Percentiles rank a stretch among this genome's conserved stretches.
phyloP scores from a whole-genome alignment of 352 stramenopile genomes.

The Phytophthora lateralis region DNA sequence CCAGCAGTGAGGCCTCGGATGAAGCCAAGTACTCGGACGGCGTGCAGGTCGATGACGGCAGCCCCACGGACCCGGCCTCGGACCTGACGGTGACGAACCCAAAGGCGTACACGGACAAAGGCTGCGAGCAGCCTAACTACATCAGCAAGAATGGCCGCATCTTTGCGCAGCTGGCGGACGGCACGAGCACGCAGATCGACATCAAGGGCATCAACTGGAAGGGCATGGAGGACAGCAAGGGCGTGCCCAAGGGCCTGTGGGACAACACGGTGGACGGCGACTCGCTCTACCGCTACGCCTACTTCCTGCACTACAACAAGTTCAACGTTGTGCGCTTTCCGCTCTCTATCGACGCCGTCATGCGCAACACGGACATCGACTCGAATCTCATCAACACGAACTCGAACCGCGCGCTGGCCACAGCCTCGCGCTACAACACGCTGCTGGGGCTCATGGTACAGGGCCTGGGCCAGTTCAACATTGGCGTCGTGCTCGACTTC shows the following conservation, averaged over 20 bases:
- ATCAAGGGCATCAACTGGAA: slow-evolving; percentile 90
- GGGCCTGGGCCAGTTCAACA: slow-evolving; percentile 75
- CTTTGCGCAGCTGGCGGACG: slow-evolving; percentile 55
- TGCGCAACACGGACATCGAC: slow-evolving; percentile 70
- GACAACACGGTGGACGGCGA: slow-evolving; percentile 81
- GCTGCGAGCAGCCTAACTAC: slow-evolving; percentile 85
- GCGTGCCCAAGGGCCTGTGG: slow-evolving; percentile 80
- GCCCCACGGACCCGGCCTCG: slow-evolving; percentile 42
- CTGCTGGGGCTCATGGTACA: slow-evolving; percentile 66
- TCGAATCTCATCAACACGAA: slow-evolving; percentile 83
- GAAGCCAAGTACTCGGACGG: slow-evolving; percentile 59
- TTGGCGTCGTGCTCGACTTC: slow-evolving; percentile 84
- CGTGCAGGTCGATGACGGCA: slow-evolving; percentile 70
- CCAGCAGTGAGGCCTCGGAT: slow-evolving; percentile 55
- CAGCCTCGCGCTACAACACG: slow-evolving; percentile 68
- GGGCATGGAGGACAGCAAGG: slow-evolving; percentile 76
- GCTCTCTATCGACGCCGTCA: slow-evolving; percentile 70
- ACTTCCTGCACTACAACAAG: slow-evolving; percentile 78
- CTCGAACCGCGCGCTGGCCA: slow-evolving; percentile 74
- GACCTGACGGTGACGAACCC: slow-evolving; percentile 74
- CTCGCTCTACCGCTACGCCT: slow-evolving; percentile 75
- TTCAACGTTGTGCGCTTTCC: slow-evolving; percentile 85
- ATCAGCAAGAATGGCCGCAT: slow-evolving; percentile 81
- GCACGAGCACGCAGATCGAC: slow-evolving; percentile 66
- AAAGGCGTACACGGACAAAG: slow-evolving; percentile 66